Base-by-base conservation (phyloP, 2,329 filamentous ascomycete species). In the Colletotrichum sp. region DNA sequence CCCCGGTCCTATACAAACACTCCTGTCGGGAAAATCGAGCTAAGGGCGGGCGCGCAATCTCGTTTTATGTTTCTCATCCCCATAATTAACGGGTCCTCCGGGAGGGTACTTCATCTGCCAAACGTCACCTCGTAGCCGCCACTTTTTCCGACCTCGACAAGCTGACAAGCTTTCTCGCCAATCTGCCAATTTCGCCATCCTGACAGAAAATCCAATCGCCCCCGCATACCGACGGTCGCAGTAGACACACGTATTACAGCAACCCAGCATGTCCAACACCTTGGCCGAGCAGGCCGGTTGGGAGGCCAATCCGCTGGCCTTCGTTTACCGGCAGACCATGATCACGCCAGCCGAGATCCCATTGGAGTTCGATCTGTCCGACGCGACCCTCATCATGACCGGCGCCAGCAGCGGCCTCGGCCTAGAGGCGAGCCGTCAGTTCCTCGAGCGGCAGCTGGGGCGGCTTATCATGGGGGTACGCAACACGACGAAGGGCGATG, bases 341-440 rank as follows among this genome's bases (percentile, higher is more conserved):
- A 36, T 76, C 30, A 71, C 71, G 5, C 75, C 75, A 26, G 66
- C 75, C 52, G 71, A 74, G 49, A 76, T 76, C 30, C 75, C 75
- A 0, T 26, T 71, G 7, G 62, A 70, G 28, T 75, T 71, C 36
- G 75, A 76, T 16, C 52, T 76, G 15, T 62, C 75, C 28, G 80
- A 80, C 36, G 78, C 84, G 60, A 84, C 82, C 1, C 80, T 84
- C 66, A 82, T 88, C 36, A 81, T 89, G 62, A 88, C 86, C 0
- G 88, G 87, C n/a, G 82, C 86, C 59, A 88, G 87, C 71, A 80
- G 80, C 6, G 87, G 88, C 3, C 80, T 89, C 0, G 87, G 87
- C 2, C 79, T 86, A 1, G 87, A 87, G 76, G 81, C 86, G 0
- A 82, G 83, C 15, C 80, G 81, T 2, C 84, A 88, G 55, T 80